Percentiles rank a stretch among this genome's conserved stretches.
Evolutionary conservation across 495 filamentous ascomycete genomes (phyloP).

Genomic region (Pyrenula massariospora): DNA sequence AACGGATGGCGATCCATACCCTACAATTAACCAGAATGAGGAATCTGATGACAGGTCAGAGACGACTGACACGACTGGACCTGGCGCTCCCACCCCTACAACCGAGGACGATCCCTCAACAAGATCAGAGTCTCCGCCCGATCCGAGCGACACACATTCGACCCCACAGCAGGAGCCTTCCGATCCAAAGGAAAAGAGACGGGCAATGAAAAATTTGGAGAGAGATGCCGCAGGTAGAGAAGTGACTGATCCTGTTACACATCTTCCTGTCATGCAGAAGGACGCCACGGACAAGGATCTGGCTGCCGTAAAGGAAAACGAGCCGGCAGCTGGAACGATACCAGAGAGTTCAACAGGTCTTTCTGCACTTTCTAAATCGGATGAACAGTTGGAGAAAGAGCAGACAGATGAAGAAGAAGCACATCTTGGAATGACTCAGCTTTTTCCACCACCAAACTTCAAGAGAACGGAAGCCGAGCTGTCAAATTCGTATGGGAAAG

Average conservation of each 20-base stretch:
- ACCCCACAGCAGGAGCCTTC: slow-evolving; percentile 8
- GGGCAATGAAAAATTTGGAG: slow-evolving; percentile 44
- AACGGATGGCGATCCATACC: slow-evolving; percentile 23
- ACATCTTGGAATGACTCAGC: slow-evolving; percentile 36
- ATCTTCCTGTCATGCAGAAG: slow-evolving; percentile 51
- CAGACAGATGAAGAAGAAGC: slow-evolving; percentile 29
- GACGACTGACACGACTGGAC: neutral
- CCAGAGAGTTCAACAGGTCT: slow-evolving; percentile 31
- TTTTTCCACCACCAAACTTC: slow-evolving; percentile 55
- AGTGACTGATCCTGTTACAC: slow-evolving; percentile 65
- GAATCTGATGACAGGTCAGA: neutral
- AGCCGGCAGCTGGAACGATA: slow-evolving; percentile 27
- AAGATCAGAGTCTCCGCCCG: slow-evolving; percentile 2
- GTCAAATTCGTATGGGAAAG: slow-evolving; percentile 28
- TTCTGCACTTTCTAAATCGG: slow-evolving; percentile 30
- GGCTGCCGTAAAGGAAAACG: slow-evolving; percentile 40
- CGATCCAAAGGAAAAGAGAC: slow-evolving; percentile 46
- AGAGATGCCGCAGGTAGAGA: slow-evolving; percentile 42
- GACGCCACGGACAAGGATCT: slow-evolving; percentile 52
- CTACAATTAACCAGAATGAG: slow-evolving; percentile 21
- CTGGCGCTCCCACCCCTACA: slow-evolving; percentile 4
- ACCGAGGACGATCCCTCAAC: slow-evolving; percentile 3
- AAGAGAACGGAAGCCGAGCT: slow-evolving; percentile 35
- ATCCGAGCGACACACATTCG: neutral
- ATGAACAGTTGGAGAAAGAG: slow-evolving; percentile 32